Percentiles rank a stretch among this genome's conserved stretches.
Conservation (phyloP, 2,329 filamentous ascomycete genomes). For the Zasmidium angulare region DNA sequence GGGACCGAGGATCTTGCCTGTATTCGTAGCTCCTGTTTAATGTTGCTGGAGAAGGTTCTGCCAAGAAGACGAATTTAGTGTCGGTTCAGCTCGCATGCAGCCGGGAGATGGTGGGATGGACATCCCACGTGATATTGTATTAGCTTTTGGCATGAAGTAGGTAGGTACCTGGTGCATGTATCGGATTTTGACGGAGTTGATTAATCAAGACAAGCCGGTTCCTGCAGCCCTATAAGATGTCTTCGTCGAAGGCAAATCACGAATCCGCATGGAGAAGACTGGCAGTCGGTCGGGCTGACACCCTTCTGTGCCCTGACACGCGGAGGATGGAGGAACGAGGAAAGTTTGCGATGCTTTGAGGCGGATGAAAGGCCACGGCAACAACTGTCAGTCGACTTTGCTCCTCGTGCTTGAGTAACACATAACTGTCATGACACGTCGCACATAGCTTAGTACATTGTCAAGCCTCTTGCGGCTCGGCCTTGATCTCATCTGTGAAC, state of each 20-base stretch:
- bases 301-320: too few relatives aligned
- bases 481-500: conserved; percentile 25
- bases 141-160: not conserved
- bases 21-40: not conserved
- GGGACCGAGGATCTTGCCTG: not conserved
- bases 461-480: conserved; percentile 16
- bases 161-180: too few relatives aligned
- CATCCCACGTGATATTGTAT: not conserved
- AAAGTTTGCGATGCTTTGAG: not conserved
- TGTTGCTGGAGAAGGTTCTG: not conserved
- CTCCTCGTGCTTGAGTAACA: not conserved
- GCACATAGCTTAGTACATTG: not conserved
- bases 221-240: too few relatives aligned
- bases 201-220: too few relatives aligned
- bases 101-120: not conserved
- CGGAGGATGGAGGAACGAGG: not conserved
- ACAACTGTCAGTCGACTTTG: not conserved
- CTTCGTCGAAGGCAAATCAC: too few relatives aligned
- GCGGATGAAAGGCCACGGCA: not conserved
- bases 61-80: not conserved
- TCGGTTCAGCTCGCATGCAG: not conserved
- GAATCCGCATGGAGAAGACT: too few relatives aligned
- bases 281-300: too few relatives aligned
- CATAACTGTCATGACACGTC: not conserved
- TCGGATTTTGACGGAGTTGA: too few relatives aligned